Base-by-base conservation (phyloP, 305 asterid genomes). In the Solanum aculeatissimum region DNA sequence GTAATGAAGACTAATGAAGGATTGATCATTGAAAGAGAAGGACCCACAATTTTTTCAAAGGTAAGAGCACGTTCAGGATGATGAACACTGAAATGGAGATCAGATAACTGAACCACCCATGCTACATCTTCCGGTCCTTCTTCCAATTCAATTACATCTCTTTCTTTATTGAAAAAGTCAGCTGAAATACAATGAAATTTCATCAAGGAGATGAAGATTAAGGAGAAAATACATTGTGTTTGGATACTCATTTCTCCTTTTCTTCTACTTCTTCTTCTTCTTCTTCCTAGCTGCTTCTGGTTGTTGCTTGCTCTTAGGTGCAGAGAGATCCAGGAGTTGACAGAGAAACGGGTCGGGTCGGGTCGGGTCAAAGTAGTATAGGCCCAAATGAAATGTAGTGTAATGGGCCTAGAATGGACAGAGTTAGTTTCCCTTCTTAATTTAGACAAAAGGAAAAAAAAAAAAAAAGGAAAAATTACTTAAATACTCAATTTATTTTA, bases 51-150 rank as follows among this genome's bases (percentile, higher is more conserved):
- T 7, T 91, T 78, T 68, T 40, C 84, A 92, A 95, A 92, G 85
- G 90, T 93, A 45, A 70, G 88, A 27, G 98, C 99, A 63, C 99
- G 89, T 13, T 92, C 90, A 8, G 98, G 98, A 65, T 93, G 94
- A 87, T 97, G 98, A 78, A 92, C 95, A 88, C 98, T 97, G 92
- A 97, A 97, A 89, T 95, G 98, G 77, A 97, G 98, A 94, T 95
- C 99, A 83, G 99, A 94, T 13, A 97, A 94, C 93, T 97, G 98
- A 87, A 95, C 99, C 86, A 93, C 87, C 99, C 98, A 97, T 81
- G 88, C 95, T 87, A 97, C 93, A 90, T 97, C 99, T 87, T 92
- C 93, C 9, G 97, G 95, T 23, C 91, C 92, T 43, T 86, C 93
- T 47, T 87, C 86, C 55, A 87, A 70, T 86, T 89, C 91, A 2